These are phyloP conservation scores for Penicillium arizonense DNA, from an alignment of 495 filamentous ascomycete genomes.

Conservation along the genomic window DNA sequence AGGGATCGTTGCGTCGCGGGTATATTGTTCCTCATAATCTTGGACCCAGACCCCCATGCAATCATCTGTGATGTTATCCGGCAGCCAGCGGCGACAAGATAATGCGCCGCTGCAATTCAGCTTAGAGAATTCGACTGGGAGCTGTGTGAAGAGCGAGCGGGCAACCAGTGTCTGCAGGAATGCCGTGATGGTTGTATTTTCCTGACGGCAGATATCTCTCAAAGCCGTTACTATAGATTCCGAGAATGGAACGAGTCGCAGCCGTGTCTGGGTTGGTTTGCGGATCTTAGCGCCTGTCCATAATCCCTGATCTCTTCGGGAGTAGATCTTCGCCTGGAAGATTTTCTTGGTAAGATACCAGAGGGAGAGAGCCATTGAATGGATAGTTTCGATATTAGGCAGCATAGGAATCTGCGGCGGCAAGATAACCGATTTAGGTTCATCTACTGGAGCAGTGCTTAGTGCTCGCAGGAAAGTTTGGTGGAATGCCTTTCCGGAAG, in stretches of 20 bases:
- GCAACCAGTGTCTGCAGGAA: constrained; percentile 34
- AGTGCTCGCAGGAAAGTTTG: constrained; percentile 28
- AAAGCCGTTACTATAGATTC: constrained; percentile 15
- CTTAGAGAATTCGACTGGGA: constrained; percentile 21
- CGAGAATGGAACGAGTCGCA: constrained; percentile 23
- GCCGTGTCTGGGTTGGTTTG: constrained; percentile 13
- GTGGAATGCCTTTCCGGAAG: constrained; percentile 37
- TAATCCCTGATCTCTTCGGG: constrained; percentile 13
- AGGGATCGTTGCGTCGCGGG: constrained; percentile 5
- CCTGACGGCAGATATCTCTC: constrained; percentile 24
- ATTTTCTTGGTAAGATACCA: constrained; percentile 21
- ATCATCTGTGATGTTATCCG: constrained; percentile 30
- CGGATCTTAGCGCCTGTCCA: constrained; percentile 27
- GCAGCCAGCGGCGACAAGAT: constrained; percentile 35
- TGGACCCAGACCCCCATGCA: constrained; percentile 40
- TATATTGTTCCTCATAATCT: constrained; percentile 20
- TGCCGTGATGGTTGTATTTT: constrained; percentile 38
- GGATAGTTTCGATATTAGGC: constrained; percentile 24
- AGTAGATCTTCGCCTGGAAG: constrained; percentile 28
- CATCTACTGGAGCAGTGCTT: constrained; percentile 7
- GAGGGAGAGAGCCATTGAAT: constrained; percentile 26
- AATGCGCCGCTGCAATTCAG: constrained; percentile 25
- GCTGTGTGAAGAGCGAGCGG: constrained; percentile 28
- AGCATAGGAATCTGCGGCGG: constrained; percentile 31
- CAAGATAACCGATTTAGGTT: constrained; percentile 21